phyloP scores from a whole-genome alignment of 306 rosid genomes.

The Notholithocarpus densiflorus region DNA sequence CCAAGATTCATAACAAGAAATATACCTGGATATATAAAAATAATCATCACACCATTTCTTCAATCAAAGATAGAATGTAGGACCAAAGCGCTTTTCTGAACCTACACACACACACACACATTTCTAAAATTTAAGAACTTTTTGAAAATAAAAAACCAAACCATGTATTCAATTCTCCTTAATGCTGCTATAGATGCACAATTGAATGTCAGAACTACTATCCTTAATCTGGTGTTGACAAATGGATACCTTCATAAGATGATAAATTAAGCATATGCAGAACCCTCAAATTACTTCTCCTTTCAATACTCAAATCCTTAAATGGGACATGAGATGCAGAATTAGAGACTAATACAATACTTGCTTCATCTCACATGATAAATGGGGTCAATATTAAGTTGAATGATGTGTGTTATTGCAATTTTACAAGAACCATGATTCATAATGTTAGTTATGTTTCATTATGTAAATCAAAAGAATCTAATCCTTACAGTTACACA shows the following conservation, averaged over 20 bases:
- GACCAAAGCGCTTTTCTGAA: conserved; percentile 79
- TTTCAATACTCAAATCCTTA: not conserved
- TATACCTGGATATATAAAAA: conserved; percentile 81
- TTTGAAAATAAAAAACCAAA: not conserved
- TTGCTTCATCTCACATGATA: too few species aligned
- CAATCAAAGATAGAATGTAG: conserved; percentile 86
- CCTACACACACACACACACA: conserved; percentile 30
- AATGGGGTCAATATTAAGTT: too few species aligned
- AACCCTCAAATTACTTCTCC: not conserved
- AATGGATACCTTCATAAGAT: not conserved
- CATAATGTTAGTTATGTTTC: too few species aligned
- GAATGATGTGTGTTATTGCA: too few species aligned
- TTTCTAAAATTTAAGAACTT: not conserved
- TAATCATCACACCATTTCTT: conserved; percentile 99
- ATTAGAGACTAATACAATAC: too few species aligned
- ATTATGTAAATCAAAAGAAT: too few species aligned
- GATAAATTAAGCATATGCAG: not conserved
- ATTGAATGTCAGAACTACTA: not conserved
- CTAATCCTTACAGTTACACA: too few species aligned
- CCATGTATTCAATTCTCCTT: not conserved
- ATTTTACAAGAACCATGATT: too few species aligned
- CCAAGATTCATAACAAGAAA: conserved; percentile 2
- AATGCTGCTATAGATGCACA: not conserved
- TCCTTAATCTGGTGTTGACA: not conserved
- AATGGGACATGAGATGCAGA: too few species aligned